A percentile compares a stretch with the other conserved stretches of the same genome.
Evolutionary conservation across 768 basidiomycete species (phyloP).

Genomic region (Terana coerulea): DNA sequence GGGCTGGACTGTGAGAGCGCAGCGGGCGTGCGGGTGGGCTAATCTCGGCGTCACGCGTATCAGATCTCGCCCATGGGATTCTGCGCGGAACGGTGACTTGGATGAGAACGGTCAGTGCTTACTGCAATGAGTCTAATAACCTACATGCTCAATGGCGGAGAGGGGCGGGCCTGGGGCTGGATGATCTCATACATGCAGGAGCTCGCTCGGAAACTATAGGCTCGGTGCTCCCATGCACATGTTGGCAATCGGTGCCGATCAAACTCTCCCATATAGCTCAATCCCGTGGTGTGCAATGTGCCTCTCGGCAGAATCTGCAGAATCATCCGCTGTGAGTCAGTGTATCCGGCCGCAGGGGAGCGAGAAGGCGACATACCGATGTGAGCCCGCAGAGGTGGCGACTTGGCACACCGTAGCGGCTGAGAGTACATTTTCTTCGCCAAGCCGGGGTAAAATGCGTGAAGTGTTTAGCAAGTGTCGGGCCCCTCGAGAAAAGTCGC

Average conservation of each 20-base stretch:
- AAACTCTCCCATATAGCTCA: neutral
- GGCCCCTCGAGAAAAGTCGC: neutral
- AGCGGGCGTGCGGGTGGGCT: neutral
- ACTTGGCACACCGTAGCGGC: neutral
- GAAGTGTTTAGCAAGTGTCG: neutral
- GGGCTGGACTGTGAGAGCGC: neutral
- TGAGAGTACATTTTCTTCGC: neutral
- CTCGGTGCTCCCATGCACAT: neutral
- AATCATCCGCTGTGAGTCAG: neutral
- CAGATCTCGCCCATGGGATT: neutral
- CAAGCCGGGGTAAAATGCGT: neutral
- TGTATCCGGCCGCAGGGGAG: too few species aligned
- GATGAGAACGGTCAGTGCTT: neutral
- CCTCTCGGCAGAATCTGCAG: neutral
- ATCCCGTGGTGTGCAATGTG: neutral
- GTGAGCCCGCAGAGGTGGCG: neutral
- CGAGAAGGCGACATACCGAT: neutral
- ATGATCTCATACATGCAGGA: neutral
- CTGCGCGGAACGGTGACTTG: neutral
- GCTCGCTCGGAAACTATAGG: neutral
- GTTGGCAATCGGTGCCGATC: neutral
- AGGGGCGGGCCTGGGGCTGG: too few species aligned
- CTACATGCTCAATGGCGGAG: neutral
- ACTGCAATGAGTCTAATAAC: neutral
- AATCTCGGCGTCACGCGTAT: constrained; percentile 1